These are phyloP conservation scores for Ophiosphaerella korrae DNA, from an alignment of 2,329 filamentous ascomycete genomes.

Conservation along the genomic window DNA sequence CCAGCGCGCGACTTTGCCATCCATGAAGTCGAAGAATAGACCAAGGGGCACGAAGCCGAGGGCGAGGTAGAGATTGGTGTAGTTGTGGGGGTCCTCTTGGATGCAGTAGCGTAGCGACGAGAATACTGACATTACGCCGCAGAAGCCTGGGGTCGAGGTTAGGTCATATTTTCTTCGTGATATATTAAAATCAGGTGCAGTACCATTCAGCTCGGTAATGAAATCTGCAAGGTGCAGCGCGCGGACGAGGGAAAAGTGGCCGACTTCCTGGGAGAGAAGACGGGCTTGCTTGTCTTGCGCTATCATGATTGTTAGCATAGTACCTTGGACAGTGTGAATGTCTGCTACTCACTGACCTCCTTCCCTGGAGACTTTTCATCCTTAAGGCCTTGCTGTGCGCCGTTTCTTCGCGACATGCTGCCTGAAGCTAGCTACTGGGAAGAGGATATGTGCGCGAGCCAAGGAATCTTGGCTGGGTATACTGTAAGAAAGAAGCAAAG, in stretches of 20 bases:
- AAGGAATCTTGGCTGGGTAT: conserved; percentile 7
- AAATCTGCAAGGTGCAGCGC: conserved; percentile 79
- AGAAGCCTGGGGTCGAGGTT: conserved; percentile 64
- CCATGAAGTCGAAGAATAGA: conserved; percentile 97
- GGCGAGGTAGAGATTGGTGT: conserved; percentile 77
- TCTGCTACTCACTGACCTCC: conserved; percentile 49
- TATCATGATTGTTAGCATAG: conserved; percentile 40
- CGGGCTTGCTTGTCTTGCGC: conserved; percentile 77
- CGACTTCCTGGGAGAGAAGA: conserved; percentile 70
- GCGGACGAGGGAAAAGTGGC: conserved; percentile 69
- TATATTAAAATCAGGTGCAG: neutral
- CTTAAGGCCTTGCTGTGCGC: conserved; percentile 57
- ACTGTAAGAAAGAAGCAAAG: neutral
- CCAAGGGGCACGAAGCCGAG: conserved; percentile 83
- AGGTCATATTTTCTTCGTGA: neutral
- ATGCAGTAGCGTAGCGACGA: conserved; percentile 93
- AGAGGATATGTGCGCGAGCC: neutral
- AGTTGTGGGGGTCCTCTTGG: conserved; percentile 65
- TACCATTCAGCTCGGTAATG: conserved; percentile 80
- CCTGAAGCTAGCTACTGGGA: neutral
- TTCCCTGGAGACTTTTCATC: conserved; percentile 42
- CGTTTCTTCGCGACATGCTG: conserved; percentile 68
- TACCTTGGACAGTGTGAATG: neutral
- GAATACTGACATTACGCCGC: conserved; percentile 93
- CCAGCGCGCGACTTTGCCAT: conserved; percentile 95